Evolutionary conservation across 768 basidiomycete genomes (phyloP).

Genomic region (Leccinum rimulosum): DNA sequence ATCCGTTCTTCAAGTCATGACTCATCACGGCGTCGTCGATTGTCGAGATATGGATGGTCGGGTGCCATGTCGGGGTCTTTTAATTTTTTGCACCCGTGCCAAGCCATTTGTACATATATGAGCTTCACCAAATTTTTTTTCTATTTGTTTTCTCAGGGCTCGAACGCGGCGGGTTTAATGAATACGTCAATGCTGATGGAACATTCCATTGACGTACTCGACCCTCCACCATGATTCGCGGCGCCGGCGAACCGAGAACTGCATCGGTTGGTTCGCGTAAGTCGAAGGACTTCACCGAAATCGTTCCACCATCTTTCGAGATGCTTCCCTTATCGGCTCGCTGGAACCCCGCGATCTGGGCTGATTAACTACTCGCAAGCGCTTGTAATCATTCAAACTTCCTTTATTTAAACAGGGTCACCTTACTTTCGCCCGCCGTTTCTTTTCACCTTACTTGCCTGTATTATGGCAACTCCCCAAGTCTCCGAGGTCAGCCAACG

Average conservation of each 20-base stretch:
- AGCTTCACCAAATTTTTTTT: slow-evolving; percentile 23
- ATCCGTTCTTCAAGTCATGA: slow-evolving; percentile 7
- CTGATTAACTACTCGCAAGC: slow-evolving; percentile 49
- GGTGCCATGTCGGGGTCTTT: slow-evolving; percentile 10
- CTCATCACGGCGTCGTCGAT: slow-evolving; percentile 6
- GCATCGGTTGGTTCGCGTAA: slow-evolving; percentile 28
- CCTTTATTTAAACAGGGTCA: slow-evolving; percentile 37
- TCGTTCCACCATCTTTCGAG: slow-evolving; percentile 19
- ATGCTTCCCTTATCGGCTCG: slow-evolving; percentile 35
- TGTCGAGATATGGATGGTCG: slow-evolving; percentile 11
- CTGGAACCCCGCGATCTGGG: slow-evolving; percentile 55
- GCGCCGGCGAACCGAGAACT: slow-evolving; percentile 23
- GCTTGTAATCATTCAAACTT: slow-evolving; percentile 27
- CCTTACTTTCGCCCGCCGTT: slow-evolving; percentile 20
- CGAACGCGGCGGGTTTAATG: slow-evolving; percentile 23
- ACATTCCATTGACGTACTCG: slow-evolving; percentile 34
- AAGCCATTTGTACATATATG: slow-evolving; percentile 37
- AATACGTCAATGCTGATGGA: slow-evolving; percentile 34
- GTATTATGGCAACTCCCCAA: slow-evolving; percentile 54
- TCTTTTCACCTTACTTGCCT: slow-evolving; percentile 36
- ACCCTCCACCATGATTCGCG: slow-evolving; percentile 27
- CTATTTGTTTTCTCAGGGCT: slow-evolving; percentile 26
- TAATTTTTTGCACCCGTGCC: slow-evolving; percentile 8
- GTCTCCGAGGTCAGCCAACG: slow-evolving; percentile 60
- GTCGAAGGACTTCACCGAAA: slow-evolving; percentile 21